Evolutionary conservation across 768 basidiomycete genomes (phyloP).

Genomic region (Suillus americanus): DNA sequence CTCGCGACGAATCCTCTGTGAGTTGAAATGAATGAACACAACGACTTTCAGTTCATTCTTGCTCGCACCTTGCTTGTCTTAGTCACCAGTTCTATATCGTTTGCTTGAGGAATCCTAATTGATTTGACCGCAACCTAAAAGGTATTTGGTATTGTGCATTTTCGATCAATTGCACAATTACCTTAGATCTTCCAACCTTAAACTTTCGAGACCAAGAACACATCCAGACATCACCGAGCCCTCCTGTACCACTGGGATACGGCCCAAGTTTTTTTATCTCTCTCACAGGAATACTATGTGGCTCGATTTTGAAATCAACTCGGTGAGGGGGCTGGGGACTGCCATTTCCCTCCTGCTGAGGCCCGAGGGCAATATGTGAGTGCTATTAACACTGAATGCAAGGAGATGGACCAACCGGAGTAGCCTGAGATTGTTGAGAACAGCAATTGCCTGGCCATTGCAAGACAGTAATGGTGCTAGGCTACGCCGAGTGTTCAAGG

Average conservation of each 20-base stretch:
- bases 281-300: background rate
- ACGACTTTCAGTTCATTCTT: background rate
- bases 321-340: background rate
- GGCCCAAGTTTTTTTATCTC: background rate
- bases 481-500: background rate
- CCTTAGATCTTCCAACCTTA: background rate
- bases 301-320: background rate
- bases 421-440: background rate
- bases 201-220: background rate
- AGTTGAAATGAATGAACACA: background rate
- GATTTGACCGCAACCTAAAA: conserved; percentile 10
- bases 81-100: background rate
- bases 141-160: background rate
- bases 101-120: background rate
- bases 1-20: conserved; percentile 8
- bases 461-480: background rate
- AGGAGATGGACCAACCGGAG: background rate
- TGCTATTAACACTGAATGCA: background rate
- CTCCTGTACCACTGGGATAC: conserved; percentile 3
- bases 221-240: conserved; percentile 12
- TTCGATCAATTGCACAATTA: background rate
- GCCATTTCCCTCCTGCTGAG: background rate
- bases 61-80: conserved; percentile 1
- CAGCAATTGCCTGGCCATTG: background rate
- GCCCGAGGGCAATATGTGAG: background rate